Conservation (phyloP, 2,329 filamentous ascomycete genomes). For the Colletotrichum echinochloae region DNA sequence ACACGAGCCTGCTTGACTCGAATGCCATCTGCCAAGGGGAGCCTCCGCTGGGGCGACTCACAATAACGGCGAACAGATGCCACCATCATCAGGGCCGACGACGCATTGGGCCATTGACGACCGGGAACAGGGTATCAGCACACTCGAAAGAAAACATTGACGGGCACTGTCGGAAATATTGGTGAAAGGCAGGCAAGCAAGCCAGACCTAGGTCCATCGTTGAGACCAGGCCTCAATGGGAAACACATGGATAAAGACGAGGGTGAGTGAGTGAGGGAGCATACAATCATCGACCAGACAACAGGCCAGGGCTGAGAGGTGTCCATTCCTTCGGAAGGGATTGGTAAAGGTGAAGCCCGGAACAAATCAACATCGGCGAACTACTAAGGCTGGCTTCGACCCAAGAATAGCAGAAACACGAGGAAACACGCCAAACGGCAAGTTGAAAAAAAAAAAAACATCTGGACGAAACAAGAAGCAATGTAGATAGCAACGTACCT, state of each 20-base stretch:
- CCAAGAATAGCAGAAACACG: neutral
- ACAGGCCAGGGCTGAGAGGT: neutral
- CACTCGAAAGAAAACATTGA: neutral
- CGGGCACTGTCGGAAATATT: neutral
- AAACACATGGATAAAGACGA: neutral
- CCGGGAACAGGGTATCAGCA: neutral
- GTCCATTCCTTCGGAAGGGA: neutral
- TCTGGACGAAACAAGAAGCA: neutral
- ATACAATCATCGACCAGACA: neutral
- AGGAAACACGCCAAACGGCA: neutral
- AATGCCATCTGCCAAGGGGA: neutral
- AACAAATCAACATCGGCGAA: neutral
- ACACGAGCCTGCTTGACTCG: conserved; percentile 10
- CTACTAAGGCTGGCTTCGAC: neutral
- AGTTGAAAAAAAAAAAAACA: neutral
- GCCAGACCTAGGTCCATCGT: neutral
- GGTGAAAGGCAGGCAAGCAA: neutral
- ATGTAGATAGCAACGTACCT: conserved; percentile 20
- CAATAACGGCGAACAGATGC: neutral
- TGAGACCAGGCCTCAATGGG: neutral
- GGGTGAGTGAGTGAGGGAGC: neutral
- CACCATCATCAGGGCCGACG: neutral
- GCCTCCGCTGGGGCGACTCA: neutral
- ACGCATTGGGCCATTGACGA: neutral
- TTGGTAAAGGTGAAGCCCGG: neutral